phyloP scores from a whole-genome alignment of 164 flowering plant genomes.

The Magnolia officinalis region DNA sequence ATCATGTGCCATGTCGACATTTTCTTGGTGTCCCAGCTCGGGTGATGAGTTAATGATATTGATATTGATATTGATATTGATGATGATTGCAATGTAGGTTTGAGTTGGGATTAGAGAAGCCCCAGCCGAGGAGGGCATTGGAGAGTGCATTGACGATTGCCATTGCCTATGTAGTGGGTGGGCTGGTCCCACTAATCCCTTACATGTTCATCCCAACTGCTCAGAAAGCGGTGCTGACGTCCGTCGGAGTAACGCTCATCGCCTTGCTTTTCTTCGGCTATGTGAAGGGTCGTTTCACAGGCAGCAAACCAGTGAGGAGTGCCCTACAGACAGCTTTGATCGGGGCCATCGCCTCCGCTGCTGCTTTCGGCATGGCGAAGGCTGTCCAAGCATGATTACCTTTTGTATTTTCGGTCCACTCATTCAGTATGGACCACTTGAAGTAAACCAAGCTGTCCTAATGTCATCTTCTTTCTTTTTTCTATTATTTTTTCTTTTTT shows the following conservation, averaged over 20 bases:
- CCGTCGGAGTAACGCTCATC: conserved; percentile 58
- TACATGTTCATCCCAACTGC: conserved; percentile 77
- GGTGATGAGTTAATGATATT: no score
- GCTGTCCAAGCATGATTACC: conserved; percentile 27
- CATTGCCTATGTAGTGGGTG: conserved; percentile 70
- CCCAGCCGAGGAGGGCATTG: conserved; percentile 85
- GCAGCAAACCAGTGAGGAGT: conserved; percentile 54
- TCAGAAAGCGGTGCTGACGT: conserved; percentile 51
- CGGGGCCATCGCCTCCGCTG: conserved; percentile 88
- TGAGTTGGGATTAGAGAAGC: conserved; percentile 92
- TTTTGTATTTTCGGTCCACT: no score
- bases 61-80: no score
- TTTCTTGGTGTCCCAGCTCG: no score
- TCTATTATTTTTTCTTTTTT: no score
- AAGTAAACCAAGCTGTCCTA: no score
- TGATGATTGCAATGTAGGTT: conserved; percentile 46
- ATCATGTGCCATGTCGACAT: neutral
- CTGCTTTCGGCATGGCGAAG: conserved; percentile 84
- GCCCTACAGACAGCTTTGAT: conserved; percentile 76
- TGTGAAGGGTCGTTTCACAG: conserved; percentile 78
- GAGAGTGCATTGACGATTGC: conserved; percentile 89
- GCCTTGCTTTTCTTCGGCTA: conserved; percentile 80
- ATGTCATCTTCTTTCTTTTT: no score
- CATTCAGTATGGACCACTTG: no score
- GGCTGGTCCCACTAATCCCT: conserved; percentile 77